phyloP scores from a whole-genome alignment of 257 asterid species.

The Nicotiana benthamiana region DNA sequence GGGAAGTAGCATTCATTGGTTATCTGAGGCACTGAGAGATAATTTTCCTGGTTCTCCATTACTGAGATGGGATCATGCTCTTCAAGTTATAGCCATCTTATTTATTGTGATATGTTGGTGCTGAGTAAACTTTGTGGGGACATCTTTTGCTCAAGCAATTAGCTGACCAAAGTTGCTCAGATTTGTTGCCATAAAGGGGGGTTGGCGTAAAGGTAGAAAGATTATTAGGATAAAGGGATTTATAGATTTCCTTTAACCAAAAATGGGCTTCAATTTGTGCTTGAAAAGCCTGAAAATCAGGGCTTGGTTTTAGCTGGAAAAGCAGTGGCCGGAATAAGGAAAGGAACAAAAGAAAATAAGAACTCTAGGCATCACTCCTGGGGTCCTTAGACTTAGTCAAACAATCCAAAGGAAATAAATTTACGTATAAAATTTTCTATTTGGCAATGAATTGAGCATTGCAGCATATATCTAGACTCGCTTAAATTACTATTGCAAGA shows the following conservation, averaged over 20 bases:
- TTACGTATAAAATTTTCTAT: neutral
- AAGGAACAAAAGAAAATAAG: neutral
- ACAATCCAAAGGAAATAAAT: neutral
- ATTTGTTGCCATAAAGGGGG: neutral
- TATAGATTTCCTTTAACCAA: neutral
- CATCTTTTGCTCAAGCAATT: neutral
- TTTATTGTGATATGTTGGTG: neutral
- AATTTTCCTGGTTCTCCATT: neutral
- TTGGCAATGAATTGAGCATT: neutral
- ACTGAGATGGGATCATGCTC: neutral
- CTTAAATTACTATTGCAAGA: too few relatives aligned
- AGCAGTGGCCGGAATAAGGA: neutral
- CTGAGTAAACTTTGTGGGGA: neutral
- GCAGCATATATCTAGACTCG: neutral
- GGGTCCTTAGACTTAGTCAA: neutral
- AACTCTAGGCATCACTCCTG: neutral
- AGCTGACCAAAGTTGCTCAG: neutral
- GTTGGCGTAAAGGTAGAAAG: neutral
- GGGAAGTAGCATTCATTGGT: neutral
- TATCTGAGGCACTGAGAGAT: neutral
- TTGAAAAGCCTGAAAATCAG: neutral
- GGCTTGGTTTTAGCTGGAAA: neutral
- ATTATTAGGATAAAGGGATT: neutral
- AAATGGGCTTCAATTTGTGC: neutral
- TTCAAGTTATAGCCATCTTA: neutral